Evolutionary conservation across 2,329 filamentous ascomycete genomes (phyloP), one percentile per base, ranked within the genome.

Genomic region (Ramularia endophylla): DNA sequence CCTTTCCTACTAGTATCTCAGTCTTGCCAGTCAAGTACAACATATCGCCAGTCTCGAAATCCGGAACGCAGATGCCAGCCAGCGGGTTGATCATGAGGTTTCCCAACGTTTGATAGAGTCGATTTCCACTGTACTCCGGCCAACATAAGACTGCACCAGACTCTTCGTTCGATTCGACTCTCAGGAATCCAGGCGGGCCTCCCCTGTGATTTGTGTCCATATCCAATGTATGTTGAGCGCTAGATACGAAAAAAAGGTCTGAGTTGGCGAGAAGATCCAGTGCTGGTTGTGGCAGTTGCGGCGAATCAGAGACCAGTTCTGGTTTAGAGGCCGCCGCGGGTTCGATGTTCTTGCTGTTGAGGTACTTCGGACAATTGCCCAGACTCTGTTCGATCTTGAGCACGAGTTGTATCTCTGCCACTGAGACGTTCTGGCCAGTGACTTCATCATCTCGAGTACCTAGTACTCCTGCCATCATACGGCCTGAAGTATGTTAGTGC

Each of bases 121-220:
- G 71, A 61, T 94, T 94, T 6, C 87, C 87, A 1, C 83, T 88
- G 60, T 84, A 94, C 59, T 94, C 87, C 0, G 87, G 87, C 62
- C 87, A 94, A 2, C 83, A 70, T 11, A 94, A 62, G 2, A 77
- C 70, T 1, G 66, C 67, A 3, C 61, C 63, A 17, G 47, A 56
- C 13, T 31, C 46, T 28, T 69, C 63, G 42, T 84, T 81, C 15
- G 73, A 75, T 1, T 81, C 60, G 7, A 90, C 69, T 17, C 87
- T 75, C 15, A 90, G 67, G 56, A 94, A 90, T 0, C 87, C 87
- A 1, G 72, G 70, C 1, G 80, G 72, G 0, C 87, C 87, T 27
- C 87, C 87, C 5, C 87, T 78, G 54, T 87, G 78, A 57, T 94
- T 94, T 5, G 82, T 85, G 60, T 94, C 87, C 87, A 94, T 94